These are phyloP conservation scores for Pleurotus ostreatus DNA, from an alignment of 768 basidiomycete species.

Conservation along the genomic window DNA sequence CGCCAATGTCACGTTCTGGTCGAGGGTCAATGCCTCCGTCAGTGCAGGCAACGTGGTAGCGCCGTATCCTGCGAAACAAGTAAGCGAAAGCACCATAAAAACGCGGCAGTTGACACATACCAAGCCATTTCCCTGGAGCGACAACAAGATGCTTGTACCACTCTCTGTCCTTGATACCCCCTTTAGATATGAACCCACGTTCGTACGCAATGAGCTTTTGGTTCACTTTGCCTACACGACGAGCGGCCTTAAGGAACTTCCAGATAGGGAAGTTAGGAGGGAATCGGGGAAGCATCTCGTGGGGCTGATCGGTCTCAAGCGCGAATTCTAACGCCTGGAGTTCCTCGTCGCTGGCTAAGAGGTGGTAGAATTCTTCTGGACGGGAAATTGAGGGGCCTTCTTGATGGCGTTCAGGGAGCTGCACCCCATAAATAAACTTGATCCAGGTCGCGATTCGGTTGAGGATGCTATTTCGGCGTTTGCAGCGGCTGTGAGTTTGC, in stretches of 20 bases:
- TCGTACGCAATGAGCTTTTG: conserved; percentile 66
- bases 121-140: conserved; percentile 82
- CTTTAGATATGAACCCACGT: conserved; percentile 73
- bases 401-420: conserved; percentile 14
- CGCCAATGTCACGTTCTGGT: conserved; percentile 42
- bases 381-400: neutral
- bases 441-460: conserved; percentile 28
- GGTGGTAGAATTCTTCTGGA: neutral
- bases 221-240: conserved; percentile 58
- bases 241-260: conserved; percentile 52
- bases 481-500: conserved; percentile 18
- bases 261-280: conserved; percentile 29
- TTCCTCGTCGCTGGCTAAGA: conserved; percentile 2
- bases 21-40: conserved; percentile 53
- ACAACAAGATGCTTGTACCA: conserved; percentile 87
- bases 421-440: conserved; percentile 34
- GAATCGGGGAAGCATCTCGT: conserved; percentile 13
- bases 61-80: conserved; percentile 39
- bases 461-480: conserved; percentile 15
- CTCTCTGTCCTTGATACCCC: conserved; percentile 72
- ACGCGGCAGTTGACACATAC: conserved; percentile 30
- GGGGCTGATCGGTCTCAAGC: neutral
- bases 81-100: neutral
- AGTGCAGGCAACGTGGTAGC: conserved; percentile 62
- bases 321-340: neutral